Evolutionary conservation across 257 asterid genomes (phyloP), one percentile per base, ranked within the genome.

Genomic region (Galeopsis tetrahit): DNA sequence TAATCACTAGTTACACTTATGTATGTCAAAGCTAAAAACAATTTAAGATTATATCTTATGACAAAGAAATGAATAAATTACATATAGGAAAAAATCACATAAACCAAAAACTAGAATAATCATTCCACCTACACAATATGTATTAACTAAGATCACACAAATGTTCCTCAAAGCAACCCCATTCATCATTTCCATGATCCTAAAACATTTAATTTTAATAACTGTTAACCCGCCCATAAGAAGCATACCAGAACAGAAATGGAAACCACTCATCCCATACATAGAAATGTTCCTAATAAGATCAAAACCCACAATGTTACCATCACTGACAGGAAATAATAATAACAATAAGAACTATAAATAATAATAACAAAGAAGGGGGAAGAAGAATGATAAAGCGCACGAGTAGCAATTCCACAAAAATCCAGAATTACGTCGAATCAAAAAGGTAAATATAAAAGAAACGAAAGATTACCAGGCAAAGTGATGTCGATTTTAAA

Each of bases 401-500:
- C 6, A 76, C 65, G 48, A 42, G 31, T 31, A 53, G 7, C n/a
- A 8, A 52, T 21, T 55, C 56, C 51, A 43, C 7, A 52, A 64
- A 73, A 34, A 31, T 21, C 66, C 69, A 60, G 3, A 72, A 63
- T 21, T 13, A 17, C 65, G 32, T 1, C 17, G 56, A 38, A 57
- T 11, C 5, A 51, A 49, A 61, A 13, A 3, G 13, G 2, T 28
- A 28, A 21, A 9, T 2, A 11, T 0, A 44, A 11, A 2, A 13
- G 13, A 10, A 35, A 51, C 0, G 39, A 6, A 65, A 4, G 33
- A 52, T 55, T 79, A 94, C 99, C 91, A 28, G 97, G 85, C 66
- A 94, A 79, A 80, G 79, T 84, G 69, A 94, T 94, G 79, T 94
- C 97, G 82, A 94, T 94, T 79, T 89, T 91, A 93, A 94, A 94